Base-by-base conservation (phyloP, 2,329 filamentous ascomycete genomes). In the Trichoderma brevicompactum region DNA sequence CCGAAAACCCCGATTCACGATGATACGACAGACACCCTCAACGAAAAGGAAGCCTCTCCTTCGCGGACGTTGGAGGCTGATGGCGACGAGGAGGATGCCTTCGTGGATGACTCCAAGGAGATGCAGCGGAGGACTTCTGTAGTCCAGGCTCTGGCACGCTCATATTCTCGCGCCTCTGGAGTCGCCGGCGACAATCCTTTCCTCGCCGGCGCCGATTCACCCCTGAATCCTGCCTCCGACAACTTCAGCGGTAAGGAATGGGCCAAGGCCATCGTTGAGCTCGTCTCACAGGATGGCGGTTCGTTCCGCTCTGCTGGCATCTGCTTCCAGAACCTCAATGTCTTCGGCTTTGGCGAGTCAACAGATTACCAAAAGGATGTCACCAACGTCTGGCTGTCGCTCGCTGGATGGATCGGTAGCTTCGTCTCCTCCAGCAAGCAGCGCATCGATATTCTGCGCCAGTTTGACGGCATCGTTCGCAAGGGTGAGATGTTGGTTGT, bases 401-500 rank as follows among this genome's bases (percentile, higher is more conserved):
- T 76, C 0, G 76, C 75, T 1, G 78, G 79, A 10, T 60, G 81
- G n/a, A 72, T 77, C 1, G 80, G 82, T 62, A 78, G 83, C 1
- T 72, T 89, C 36, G 85, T 85, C 3, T 70, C 85, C 44, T 69
- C 82, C 68, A 81, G 81, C 46, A 79, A 82, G 70, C 82, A 79
- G 54, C 85, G 85, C 69, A 87, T 90, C 69, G 87, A 92, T 71
- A 92, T 92, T 70, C 77, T 92, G 67, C 85, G 83, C 68, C 79
- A 86, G 70, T 87, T 91, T 65, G 88, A 92, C 68, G 89, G 89
- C 32, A 73, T 92, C 0, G 87, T 92, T 1, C 82, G 86, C 72
- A 85, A 85, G 67, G 90, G 90, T 49, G 90, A 92, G 80, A 91
- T 92, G 88, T 78, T 92, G 34, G 87, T 92, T 15, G 90, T 92